Evolutionary conservation across 495 filamentous ascomycete species (phyloP), one percentile per base, ranked within the genome.

Genomic region (Penicillium canariense): DNA sequence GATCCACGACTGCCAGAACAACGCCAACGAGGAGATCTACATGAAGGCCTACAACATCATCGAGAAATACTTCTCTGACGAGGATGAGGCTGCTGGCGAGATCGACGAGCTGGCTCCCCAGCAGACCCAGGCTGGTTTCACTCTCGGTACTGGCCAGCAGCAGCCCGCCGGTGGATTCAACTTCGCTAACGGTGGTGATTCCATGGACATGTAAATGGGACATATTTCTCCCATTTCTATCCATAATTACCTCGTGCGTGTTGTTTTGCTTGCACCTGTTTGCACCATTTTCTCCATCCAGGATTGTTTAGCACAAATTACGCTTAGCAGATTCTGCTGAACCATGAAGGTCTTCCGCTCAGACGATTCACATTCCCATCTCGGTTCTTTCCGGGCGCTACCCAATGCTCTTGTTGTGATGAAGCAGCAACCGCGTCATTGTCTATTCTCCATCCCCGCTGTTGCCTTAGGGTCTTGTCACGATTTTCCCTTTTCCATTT

Each of bases 31-130:
- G 76, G 95, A 99, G 77, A 99, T 99, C 62, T 99, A 99, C 81
- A 97, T 99, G 94, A 99, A 99, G 84, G 96, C 95, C 0, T 99
- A 96, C 80, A 97, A 94, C 80, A 97, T 99, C 75, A 99, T 99
- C 65, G 95, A 97, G 83, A 97, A 96, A 79, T 97, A 99, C 81
- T 99, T 99, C 82, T 96, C 91, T 1, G 95, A 99, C 68, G 94
- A 98, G 61, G 94, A 97, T 11, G 95, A 95, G 64, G 86, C 83
- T 55, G 90, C 80, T 50, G 87, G 84, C 59, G 89, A 91, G 45
- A 83, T 86, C 53, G 84, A 87, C 46, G 85, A 86, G 46, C 67
- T 86, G 63, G 84, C 83, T 52, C 85, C 87, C 55, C 81, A 84
- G 63, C 79, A 84, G 64, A 78, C 84, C 45, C 85, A 88, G 61